Evolutionary conservation across 345 rosid species (phyloP).

Genomic region (Lagerstroemia speciosa): DNA sequence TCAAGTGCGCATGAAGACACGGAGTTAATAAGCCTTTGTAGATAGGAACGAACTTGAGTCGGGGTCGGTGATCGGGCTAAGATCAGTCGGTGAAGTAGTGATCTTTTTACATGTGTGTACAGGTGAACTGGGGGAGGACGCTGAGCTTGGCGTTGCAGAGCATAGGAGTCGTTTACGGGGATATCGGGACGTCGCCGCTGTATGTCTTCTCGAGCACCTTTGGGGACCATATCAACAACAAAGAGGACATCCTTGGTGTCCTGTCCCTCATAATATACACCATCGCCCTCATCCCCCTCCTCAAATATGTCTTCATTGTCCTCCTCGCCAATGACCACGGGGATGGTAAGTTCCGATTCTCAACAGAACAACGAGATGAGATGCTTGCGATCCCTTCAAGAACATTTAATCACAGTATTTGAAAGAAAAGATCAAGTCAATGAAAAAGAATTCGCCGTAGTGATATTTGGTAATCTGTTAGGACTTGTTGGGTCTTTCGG

Average conservation of each 20-base stretch:
- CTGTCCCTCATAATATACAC: slow-evolving; percentile 68
- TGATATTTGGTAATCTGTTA: too few relatives aligned
- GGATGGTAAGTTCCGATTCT: slow-evolving; percentile 32
- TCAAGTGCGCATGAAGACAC: too few relatives aligned
- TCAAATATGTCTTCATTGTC: slow-evolving; percentile 68
- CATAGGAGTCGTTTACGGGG: slow-evolving; percentile 67
- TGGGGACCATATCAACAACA: slow-evolving; percentile 25
- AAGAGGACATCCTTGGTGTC: slow-evolving; percentile 49
- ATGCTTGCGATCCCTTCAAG: too few relatives aligned
- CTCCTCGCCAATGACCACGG: slow-evolving; percentile 73
- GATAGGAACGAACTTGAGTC: too few relatives aligned
- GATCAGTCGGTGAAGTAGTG: not conserved
- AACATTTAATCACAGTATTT: too few relatives aligned
- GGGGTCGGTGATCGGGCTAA: too few relatives aligned
- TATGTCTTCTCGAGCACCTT: slow-evolving; percentile 60
- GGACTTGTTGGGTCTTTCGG: too few relatives aligned
- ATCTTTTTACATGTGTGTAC: not conserved
- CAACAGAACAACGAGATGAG: too few relatives aligned
- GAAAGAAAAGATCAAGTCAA: too few relatives aligned
- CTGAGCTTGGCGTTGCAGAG: slow-evolving; percentile 63
- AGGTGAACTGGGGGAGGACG: slow-evolving; percentile 44
- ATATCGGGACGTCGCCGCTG: slow-evolving; percentile 74
- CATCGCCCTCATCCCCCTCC: slow-evolving; percentile 35
- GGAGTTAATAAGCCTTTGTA: too few relatives aligned
- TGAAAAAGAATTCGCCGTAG: too few relatives aligned